Conservation (phyloP, 2,329 filamentous ascomycete species). For the Phaeophleospora eucalypticola region DNA sequence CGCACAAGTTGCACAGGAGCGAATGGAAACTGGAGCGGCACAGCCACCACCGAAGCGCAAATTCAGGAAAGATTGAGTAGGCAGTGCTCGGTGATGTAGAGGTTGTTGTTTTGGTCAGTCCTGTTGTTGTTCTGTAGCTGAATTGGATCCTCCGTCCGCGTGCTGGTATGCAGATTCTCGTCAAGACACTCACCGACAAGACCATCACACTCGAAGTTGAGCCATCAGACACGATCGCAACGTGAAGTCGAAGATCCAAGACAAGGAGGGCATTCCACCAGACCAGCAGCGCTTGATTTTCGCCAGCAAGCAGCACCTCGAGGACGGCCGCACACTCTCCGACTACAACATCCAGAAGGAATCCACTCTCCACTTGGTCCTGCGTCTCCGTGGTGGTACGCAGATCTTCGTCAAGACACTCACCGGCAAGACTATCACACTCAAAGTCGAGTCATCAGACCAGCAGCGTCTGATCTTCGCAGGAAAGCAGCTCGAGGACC, state of each 20-base stretch:
- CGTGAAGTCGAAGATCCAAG: constrained; percentile 97
- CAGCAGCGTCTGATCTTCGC: constrained; percentile 99
- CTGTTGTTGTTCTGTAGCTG: too few species aligned
- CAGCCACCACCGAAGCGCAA: too few species aligned
- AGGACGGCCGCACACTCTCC: constrained; percentile 96
- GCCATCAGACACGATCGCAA: constrained; percentile 98
- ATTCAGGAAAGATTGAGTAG: too few species aligned
- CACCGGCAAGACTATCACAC: constrained; percentile 99
- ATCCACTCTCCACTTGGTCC: constrained; percentile 94
- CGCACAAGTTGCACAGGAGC: too few species aligned
- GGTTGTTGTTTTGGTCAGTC: too few species aligned
- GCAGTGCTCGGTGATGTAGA: too few species aligned
- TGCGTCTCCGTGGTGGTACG: constrained; percentile 98
- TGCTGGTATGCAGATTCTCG: constrained; percentile 77
- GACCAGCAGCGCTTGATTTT: constrained; percentile 99
- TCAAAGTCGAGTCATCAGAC: constrained; percentile 98
- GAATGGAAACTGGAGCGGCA: too few species aligned
- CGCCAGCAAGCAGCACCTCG: constrained; percentile 99
- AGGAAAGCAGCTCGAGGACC: constrained; percentile 99
- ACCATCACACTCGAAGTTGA: constrained; percentile 99
- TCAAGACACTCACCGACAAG: constrained; percentile 99
- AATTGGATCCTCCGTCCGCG: too few species aligned
- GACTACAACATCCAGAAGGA: constrained; percentile 99
- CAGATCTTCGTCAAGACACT: constrained; percentile 99
- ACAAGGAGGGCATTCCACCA: constrained; percentile 99